Evolutionary conservation across 352 stramenopile species (phyloP), one percentile per base, ranked within the genome.

Genomic region (Phytophthora macrochlamydospora): DNA sequence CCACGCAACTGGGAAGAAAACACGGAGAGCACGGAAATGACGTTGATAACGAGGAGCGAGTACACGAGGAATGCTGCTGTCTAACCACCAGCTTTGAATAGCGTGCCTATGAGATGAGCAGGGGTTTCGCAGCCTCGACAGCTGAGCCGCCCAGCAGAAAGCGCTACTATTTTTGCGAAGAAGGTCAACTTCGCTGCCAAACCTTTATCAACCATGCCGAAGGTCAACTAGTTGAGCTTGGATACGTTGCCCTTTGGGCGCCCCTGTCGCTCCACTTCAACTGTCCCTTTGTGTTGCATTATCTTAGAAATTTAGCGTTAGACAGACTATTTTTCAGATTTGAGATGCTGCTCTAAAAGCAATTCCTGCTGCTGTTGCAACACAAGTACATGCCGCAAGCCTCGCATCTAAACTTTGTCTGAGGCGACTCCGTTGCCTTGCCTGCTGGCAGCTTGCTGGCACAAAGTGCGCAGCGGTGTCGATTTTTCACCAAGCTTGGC

Each of bases 231-330:
- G 18, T 24, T 24, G 18, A 24, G 18, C 18, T 24, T 24, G 18
- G 18, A 24, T 24, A n/a, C n/a, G n/a, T n/a, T n/a, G n/a, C n/a
- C n/a, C n/a, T 43, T 40, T 13, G 5, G 29, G 24, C 30, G 14
- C n/a, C 40, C 12, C 45, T 51, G n/a, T 35, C 45, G n/a, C 45
- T 51, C 45, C 59, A 67, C 62, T 72, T 72, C 53, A 65, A 68
- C 59, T 69, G 64, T 24, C 18, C 18, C 18, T 24, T 24, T 24
- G 18, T 24, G 18, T 24, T 24, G 18, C 18, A 24, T 24, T 24
- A 24, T 24, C 18, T 24, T 24, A 24, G 18, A 24, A 24, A 24
- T 24, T 24, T 24, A 24, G 18, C 18, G 18, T 24, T 24, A 24
- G 18, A 24, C 18, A 24, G 18, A 24, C 18, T 24, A 24, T 24